These are phyloP conservation scores for Groenewaldozyma salmanticensis DNA, from an alignment of 805 yeast genomes.

Conservation along the genomic window DNA sequence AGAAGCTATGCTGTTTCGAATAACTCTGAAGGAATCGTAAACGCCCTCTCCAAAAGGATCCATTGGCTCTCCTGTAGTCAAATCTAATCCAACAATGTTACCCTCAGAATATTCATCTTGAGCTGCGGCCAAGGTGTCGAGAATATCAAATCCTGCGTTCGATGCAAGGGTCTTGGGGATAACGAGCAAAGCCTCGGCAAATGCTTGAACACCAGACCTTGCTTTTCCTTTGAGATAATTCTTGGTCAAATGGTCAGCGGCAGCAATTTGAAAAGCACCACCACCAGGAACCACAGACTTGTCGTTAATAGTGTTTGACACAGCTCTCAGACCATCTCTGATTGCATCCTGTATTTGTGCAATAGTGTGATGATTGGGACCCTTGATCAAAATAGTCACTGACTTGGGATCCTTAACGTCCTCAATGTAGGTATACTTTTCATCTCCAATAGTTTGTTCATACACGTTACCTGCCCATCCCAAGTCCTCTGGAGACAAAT, in stretches of 20 bases:
- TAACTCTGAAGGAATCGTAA: slow-evolving; percentile 92
- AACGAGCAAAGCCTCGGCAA: slow-evolving; percentile 81
- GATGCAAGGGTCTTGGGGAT: slow-evolving; percentile 88
- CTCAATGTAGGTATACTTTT: slow-evolving; percentile 91
- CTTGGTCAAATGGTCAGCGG: slow-evolving; percentile 53
- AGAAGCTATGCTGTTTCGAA: slow-evolving; percentile 84
- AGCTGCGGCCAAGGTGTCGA: slow-evolving; percentile 79
- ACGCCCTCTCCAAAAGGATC: slow-evolving; percentile 91
- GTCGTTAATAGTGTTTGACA: slow-evolving; percentile 83
- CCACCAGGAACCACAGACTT: slow-evolving; percentile 88
- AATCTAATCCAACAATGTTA: slow-evolving; percentile 81
- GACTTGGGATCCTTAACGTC: slow-evolving; percentile 80
- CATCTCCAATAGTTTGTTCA: slow-evolving; percentile 93
- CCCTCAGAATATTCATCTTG: slow-evolving; percentile 83
- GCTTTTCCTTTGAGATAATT: slow-evolving; percentile 69
- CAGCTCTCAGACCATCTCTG: slow-evolving; percentile 93
- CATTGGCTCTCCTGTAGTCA: slow-evolving; percentile 87
- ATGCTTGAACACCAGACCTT: slow-evolving; percentile 86
- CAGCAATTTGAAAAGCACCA: slow-evolving; percentile 87
- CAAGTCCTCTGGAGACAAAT: slow-evolving; percentile 63
- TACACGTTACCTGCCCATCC: slow-evolving; percentile 88
- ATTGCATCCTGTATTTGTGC: slow-evolving; percentile 95
- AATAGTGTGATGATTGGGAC: slow-evolving; percentile 81
- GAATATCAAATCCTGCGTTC: slow-evolving; percentile 88
- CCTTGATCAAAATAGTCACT: slow-evolving; percentile 85